Percentiles rank a stretch among this genome's conserved stretches.
These are phyloP conservation scores for Beauveria sp. DNA, from an alignment of 2,329 filamentous ascomycete species.

Conservation along the genomic window DNA sequence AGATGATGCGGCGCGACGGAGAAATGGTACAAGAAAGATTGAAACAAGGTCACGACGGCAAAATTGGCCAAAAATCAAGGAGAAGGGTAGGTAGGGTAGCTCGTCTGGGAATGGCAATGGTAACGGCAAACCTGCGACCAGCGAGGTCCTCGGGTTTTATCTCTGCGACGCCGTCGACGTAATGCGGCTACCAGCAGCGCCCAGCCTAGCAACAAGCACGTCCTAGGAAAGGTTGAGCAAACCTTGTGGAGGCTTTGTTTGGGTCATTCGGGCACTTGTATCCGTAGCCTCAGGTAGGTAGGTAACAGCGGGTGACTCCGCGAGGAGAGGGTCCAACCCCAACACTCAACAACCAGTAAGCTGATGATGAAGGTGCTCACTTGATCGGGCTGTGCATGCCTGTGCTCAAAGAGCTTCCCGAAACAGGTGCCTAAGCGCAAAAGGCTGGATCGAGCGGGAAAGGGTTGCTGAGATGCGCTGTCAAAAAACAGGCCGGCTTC, in stretches of 20 bases:
- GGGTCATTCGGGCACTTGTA: conserved; percentile 1
- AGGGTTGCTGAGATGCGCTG: neutral
- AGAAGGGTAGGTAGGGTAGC: neutral
- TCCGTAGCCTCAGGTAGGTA: no score
- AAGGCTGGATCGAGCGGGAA: neutral
- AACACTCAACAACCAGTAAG: conserved; percentile 14
- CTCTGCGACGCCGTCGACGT: conserved; percentile 5
- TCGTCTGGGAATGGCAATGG: neutral
- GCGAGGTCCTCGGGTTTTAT: neutral
- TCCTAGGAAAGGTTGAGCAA: conserved; percentile 8
- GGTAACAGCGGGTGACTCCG: neutral
- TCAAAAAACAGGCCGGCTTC: neutral
- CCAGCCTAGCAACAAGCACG: neutral
- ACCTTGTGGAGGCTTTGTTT: neutral
- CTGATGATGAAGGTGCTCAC: conserved; percentile 7
- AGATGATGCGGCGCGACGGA: neutral
- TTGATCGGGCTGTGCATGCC: neutral
- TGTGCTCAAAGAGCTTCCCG: neutral
- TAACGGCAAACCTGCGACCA: neutral
- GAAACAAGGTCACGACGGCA: neutral
- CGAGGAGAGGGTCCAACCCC: neutral
- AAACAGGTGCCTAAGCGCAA: neutral
- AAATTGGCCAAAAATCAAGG: neutral
- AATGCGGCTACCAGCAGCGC: neutral
- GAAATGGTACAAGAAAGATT: neutral